Base-by-base conservation (phyloP, 441 rosid species). In the Jatropha podagrica region DNA sequence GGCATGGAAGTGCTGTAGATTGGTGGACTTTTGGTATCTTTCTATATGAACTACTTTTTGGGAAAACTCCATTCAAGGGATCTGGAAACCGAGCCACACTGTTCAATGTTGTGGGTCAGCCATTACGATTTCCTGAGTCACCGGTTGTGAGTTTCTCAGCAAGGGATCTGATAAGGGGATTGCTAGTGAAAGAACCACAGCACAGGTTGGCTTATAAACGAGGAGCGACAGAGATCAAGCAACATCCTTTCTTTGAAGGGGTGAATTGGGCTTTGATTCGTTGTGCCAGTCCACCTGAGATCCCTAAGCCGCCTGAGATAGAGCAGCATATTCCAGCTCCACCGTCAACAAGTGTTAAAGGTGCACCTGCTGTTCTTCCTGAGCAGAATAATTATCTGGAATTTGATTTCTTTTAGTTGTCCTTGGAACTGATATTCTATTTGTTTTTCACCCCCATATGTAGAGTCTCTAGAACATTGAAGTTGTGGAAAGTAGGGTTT, bases 21-120 rank as follows among this genome's bases (percentile, higher is more conserved):
- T 93, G 97, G 96, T 93, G 97, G 97, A 91, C 96, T 64, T 91
- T 85, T 62, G 97, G 97, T 52, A 93, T 93, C 76, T 93, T 93
- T 75, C 77, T 93, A 27, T 91, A 90, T 42, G 96, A 93, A 73
- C 88, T 93, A 64, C 78, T 92, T 79, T 92, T 87, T 71, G 97
- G 97, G 80, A 92, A 88, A 86, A 92, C 97, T 27, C 97, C 97
- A 75, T 93, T 91, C 81, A 93, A 93, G 73, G 97, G 96, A 69
- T 91, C 93, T 2, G 97, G 92, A 64, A 93, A 93, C 77, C 85
- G 94, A 18, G 94, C 92, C 32, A 93, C 94, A 5, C 77, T 93
- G 73, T 91, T 93, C 82, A 93, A 93, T 78, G 97, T 93, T 17
- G 92, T 93, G 51, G 96, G 94, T 71, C 96, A 91, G 84, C 95